Evolutionary conservation across 2,329 filamentous ascomycete species (phyloP).

Genomic region (Arthrinium puccinioides): DNA sequence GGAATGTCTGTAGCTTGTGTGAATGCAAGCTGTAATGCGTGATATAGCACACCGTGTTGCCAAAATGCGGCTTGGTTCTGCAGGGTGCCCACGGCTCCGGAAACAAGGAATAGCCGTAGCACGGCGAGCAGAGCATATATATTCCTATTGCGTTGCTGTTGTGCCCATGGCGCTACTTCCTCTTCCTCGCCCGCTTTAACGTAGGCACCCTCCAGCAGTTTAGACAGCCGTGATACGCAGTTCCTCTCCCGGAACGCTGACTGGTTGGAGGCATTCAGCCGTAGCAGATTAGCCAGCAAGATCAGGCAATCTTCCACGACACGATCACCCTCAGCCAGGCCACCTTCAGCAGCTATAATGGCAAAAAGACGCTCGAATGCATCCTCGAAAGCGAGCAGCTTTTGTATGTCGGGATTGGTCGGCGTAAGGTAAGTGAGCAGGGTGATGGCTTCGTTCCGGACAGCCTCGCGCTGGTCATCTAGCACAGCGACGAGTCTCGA

Average conservation of each 20-base stretch:
- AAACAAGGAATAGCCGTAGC: conserved; percentile 75
- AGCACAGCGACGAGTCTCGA: conserved; percentile 77
- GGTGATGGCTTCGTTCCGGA: conserved; percentile 82
- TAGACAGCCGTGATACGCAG: conserved; percentile 64
- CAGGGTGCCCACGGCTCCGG: conserved; percentile 70
- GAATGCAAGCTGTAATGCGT: conserved; percentile 79
- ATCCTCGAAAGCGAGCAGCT: conserved; percentile 91
- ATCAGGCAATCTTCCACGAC: conserved; percentile 91
- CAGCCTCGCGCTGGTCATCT: conserved; percentile 77
- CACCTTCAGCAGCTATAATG: conserved; percentile 76
- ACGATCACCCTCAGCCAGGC: conserved; percentile 73
- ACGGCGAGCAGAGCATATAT: conserved; percentile 85
- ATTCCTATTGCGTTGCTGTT: conserved; percentile 78
- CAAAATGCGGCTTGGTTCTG: conserved; percentile 84
- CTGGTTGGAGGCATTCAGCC: conserved; percentile 85
- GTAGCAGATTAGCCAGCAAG: conserved; percentile 79
- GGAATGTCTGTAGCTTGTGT: conserved; percentile 62
- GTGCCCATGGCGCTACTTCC: conserved; percentile 65
- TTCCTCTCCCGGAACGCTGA: conserved; percentile 89
- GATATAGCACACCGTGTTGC: conserved; percentile 71
- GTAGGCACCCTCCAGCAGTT: conserved; percentile 56
- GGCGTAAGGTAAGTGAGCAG: conserved; percentile 84
- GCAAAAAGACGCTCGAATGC: conserved; percentile 82
- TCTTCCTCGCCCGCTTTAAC: conserved; percentile 45
- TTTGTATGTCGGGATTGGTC: conserved; percentile 81